Conservation (phyloP, 2,329 filamentous ascomycete genomes). For the Akanthomyces lecanii region DNA sequence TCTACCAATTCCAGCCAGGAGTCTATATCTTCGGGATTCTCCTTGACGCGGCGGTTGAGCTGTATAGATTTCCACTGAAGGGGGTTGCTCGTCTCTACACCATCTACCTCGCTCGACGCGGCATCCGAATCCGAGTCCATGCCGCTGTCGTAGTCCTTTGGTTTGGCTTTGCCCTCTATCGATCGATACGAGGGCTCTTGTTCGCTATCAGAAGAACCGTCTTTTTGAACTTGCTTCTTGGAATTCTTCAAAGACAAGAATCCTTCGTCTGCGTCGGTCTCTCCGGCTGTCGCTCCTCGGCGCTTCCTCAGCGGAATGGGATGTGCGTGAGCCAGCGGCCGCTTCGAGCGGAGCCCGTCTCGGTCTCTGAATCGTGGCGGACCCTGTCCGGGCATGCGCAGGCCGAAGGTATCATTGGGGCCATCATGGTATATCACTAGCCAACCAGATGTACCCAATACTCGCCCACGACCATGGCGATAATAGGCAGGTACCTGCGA, state of each 20-base stretch:
- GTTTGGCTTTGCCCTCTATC: slow-evolving; percentile 60
- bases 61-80: slow-evolving; percentile 54
- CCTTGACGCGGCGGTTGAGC: slow-evolving; percentile 60
- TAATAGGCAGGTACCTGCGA: slow-evolving; percentile 68
- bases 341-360: slow-evolving; percentile 21
- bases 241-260: slow-evolving; percentile 44
- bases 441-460: slow-evolving; percentile 61
- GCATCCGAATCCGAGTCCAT: slow-evolving; percentile 44
- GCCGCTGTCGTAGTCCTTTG: slow-evolving; percentile 44
- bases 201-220: slow-evolving; percentile 43
- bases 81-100: slow-evolving; percentile 37
- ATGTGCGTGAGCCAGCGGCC: slow-evolving; percentile 31
- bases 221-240: slow-evolving; percentile 39
- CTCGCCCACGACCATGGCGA: slow-evolving; percentile 61
- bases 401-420: slow-evolving; percentile 51
- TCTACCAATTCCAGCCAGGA: slow-evolving; percentile 76
- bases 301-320: slow-evolving; percentile 38
- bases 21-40: slow-evolving; percentile 61
- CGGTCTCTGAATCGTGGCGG: slow-evolving; percentile 13
- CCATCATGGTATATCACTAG: slow-evolving; percentile 65
- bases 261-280: slow-evolving; percentile 34
- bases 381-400: slow-evolving; percentile 42
- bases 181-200: slow-evolving; percentile 58
- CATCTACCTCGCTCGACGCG: slow-evolving; percentile 32
- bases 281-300: slow-evolving; percentile 4